Percentiles rank a stretch among this genome's conserved stretches.
Evolutionary conservation across 495 filamentous ascomycete species (phyloP).

Genomic region (Penicillium cosmopolitanum): DNA sequence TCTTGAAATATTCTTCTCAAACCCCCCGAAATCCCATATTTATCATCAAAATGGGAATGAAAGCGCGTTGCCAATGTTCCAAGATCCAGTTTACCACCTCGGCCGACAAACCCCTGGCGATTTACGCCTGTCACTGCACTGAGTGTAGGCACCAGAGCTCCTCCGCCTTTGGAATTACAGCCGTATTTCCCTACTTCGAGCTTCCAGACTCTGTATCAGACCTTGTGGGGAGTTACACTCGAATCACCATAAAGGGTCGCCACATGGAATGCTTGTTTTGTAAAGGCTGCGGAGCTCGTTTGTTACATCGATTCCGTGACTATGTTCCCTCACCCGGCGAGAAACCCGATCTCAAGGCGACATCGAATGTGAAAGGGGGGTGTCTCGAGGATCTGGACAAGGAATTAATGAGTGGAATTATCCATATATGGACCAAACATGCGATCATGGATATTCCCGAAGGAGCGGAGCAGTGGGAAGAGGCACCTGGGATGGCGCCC

Average conservation of each 20-base stretch:
- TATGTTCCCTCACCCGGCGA: slow-evolving; percentile 37
- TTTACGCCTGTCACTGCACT: slow-evolving; percentile 72
- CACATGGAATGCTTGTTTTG: slow-evolving; percentile 63
- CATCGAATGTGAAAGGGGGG: slow-evolving; percentile 63
- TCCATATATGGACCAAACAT: slow-evolving; percentile 65
- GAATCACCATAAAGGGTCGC: slow-evolving; percentile 45
- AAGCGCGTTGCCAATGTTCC: slow-evolving; percentile 67
- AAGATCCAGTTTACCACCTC: slow-evolving; percentile 62
- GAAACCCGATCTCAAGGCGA: slow-evolving; percentile 24
- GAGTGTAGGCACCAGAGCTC: slow-evolving; percentile 68
- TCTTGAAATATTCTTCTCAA: not conserved
- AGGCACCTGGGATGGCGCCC: slow-evolving; percentile 17
- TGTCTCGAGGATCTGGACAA: slow-evolving; percentile 56
- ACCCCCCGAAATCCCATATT: not conserved
- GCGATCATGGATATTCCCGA: slow-evolving; percentile 68
- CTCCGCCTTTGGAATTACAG: slow-evolving; percentile 68
- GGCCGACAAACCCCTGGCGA: slow-evolving; percentile 46
- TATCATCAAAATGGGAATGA: slow-evolving; percentile 39
- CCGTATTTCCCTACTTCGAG: slow-evolving; percentile 65
- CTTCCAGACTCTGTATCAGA: slow-evolving; percentile 43
- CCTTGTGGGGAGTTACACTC: slow-evolving; percentile 49
- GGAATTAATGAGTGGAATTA: slow-evolving; percentile 54
- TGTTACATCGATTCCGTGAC: slow-evolving; percentile 58
- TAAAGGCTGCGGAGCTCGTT: slow-evolving; percentile 58
- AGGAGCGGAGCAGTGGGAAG: slow-evolving; percentile 47